These are phyloP conservation scores for Coprinopsis marcescibilis DNA, from an alignment of 768 basidiomycete genomes.

Conservation along the genomic window DNA sequence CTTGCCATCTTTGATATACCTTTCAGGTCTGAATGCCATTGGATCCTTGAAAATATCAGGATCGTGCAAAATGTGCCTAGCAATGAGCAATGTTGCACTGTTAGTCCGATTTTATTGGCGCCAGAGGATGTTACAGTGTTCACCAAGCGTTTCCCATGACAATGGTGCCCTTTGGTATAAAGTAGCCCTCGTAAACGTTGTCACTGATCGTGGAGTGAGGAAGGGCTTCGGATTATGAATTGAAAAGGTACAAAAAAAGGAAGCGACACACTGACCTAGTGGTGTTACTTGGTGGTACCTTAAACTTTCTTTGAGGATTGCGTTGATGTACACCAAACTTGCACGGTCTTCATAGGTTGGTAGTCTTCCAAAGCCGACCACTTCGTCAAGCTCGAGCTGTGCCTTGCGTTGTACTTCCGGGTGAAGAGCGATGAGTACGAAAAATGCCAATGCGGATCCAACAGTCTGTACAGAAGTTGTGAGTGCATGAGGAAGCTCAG, in stretches of 20 bases:
- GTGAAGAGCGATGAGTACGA: slow-evolving; percentile 35
- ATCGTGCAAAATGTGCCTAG: slow-evolving; percentile 15
- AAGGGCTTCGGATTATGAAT: no score
- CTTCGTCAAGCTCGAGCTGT: slow-evolving; percentile 17
- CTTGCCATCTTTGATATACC: slow-evolving; percentile 12
- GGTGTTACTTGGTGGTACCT: slow-evolving; percentile 16
- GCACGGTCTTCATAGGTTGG: slow-evolving; percentile 15
- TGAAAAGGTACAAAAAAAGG: background rate
- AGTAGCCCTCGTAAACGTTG: slow-evolving; percentile 8
- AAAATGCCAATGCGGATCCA: background rate
- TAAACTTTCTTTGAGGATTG: slow-evolving; percentile 17
- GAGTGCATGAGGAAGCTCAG: background rate
- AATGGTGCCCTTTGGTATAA: slow-evolving; percentile 10
- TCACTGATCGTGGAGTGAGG: background rate
- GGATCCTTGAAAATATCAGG: slow-evolving; percentile 10
- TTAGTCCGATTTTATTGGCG: background rate
- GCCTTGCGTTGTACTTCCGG: slow-evolving; percentile 28
- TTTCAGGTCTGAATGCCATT: slow-evolving; percentile 11
- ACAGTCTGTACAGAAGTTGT: background rate
- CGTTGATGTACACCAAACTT: slow-evolving; percentile 12
- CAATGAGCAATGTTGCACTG: background rate
- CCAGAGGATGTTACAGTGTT: background rate
- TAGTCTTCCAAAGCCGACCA: slow-evolving; percentile 15
- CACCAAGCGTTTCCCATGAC: slow-evolving; percentile 8
- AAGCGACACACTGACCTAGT: slow-evolving; percentile 14